Conservation (phyloP, 371 early-diverging fungal genomes). For the Mucor mucedo region DNA sequence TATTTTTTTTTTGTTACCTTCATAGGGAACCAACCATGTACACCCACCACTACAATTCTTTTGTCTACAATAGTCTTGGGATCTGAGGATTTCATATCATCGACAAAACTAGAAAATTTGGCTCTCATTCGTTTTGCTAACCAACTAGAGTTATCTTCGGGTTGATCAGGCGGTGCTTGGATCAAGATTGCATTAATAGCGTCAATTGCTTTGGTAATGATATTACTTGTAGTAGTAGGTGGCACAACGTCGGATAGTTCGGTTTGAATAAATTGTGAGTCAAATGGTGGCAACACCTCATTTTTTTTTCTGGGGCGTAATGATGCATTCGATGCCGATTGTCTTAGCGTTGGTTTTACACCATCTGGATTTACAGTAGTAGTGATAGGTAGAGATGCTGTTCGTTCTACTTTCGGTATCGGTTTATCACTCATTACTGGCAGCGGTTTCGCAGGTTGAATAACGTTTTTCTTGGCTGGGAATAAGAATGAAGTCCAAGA, state of each 20-base stretch:
- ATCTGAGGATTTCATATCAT: slow-evolving; percentile 30
- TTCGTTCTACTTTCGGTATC: slow-evolving; percentile 2
- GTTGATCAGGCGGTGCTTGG: slow-evolving; percentile 17
- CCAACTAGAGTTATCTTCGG: slow-evolving; percentile 21
- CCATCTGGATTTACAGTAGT: not conserved
- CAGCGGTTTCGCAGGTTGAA: not conserved
- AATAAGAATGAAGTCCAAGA: slow-evolving; percentile 19
- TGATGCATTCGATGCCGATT: slow-evolving; percentile 17
- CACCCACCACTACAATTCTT: slow-evolving; percentile 71
- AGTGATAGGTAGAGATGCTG: slow-evolving; percentile 13
- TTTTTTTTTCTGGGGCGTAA: slow-evolving; percentile 24
- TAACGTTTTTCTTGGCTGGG: not conserved
- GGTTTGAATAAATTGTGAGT: slow-evolving; percentile 27
- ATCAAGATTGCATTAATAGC: slow-evolving; percentile 22
- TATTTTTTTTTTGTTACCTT: slow-evolving; percentile 35
- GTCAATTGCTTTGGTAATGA: slow-evolving; percentile 18
- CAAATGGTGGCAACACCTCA: slow-evolving; percentile 37
- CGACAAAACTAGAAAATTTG: slow-evolving; percentile 36
- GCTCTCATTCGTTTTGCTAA: slow-evolving; percentile 26
- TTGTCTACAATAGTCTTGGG: slow-evolving; percentile 32
- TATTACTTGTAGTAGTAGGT: slow-evolving; percentile 7
- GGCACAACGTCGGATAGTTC: slow-evolving; percentile 2
- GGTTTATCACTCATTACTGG: not conserved
- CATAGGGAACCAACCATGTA: slow-evolving; percentile 94
- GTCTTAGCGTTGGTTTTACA: slow-evolving; percentile 3